Conservation (phyloP, 2,329 filamentous ascomycete genomes). For the Fusarium napiforme region DNA sequence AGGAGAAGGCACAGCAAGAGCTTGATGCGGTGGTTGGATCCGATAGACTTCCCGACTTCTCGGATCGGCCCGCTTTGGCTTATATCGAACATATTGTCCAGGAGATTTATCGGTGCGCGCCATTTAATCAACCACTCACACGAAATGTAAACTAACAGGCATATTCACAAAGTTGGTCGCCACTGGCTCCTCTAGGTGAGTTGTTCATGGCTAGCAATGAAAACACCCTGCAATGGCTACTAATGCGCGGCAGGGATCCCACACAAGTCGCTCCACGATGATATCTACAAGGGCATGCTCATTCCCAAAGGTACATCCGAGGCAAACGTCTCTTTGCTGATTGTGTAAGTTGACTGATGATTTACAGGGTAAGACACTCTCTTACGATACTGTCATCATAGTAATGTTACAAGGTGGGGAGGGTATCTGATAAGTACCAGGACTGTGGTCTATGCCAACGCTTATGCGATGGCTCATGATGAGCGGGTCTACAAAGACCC, state of each 20-base stretch:
- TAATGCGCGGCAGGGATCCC: slow-evolving; percentile 55
- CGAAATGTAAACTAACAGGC: background rate
- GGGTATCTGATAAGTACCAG: slow-evolving; percentile 38
- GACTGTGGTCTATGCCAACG: slow-evolving; percentile 55
- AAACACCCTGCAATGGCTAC: slow-evolving; percentile 6
- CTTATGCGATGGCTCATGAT: slow-evolving; percentile 56
- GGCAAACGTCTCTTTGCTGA: background rate
- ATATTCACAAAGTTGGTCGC: slow-evolving; percentile 48
- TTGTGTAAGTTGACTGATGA: background rate
- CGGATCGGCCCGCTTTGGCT: slow-evolving; percentile 55
- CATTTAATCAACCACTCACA: background rate
- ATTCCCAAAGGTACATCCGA: slow-evolving; percentile 61
- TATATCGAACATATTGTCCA: slow-evolving; percentile 59
- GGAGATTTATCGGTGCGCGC: slow-evolving; percentile 53
- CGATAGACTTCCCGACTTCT: slow-evolving; percentile 57
- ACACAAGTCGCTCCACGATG: slow-evolving; percentile 64
- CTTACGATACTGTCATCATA: background rate
- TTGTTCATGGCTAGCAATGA: background rate
- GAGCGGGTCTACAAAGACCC: slow-evolving; percentile 54
- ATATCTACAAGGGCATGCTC: slow-evolving; percentile 66
- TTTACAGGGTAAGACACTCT: slow-evolving; percentile 33
- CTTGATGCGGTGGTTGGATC: slow-evolving; percentile 58
- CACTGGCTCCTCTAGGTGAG: slow-evolving; percentile 58
- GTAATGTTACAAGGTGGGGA: slow-evolving; percentile 2
- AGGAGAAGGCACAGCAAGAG: slow-evolving; percentile 57